These are phyloP conservation scores for Neostapfia colusana DNA, from an alignment of 176 grass and related monocot genomes.

Conservation along the genomic window DNA sequence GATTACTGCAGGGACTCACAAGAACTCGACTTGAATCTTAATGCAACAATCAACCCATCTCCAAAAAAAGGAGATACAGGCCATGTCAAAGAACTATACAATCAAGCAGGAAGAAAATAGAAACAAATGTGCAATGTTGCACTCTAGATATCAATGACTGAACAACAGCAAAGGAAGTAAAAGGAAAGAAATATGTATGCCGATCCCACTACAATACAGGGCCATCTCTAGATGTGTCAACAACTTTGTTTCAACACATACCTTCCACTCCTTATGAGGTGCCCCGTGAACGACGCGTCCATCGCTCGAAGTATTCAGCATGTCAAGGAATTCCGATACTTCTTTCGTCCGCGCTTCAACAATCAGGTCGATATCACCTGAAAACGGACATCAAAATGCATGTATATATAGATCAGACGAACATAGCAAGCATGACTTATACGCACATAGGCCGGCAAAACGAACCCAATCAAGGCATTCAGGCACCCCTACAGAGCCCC, in stretches of 20 bases:
- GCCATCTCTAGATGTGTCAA: not conserved
- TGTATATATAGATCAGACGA: conserved; percentile 24
- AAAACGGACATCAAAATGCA: conserved; percentile 8
- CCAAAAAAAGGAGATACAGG: not conserved
- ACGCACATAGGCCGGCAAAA: not conserved
- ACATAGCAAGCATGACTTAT: not conserved
- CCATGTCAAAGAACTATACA: not conserved
- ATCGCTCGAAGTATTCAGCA: conserved; percentile 76
- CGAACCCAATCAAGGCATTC: not conserved
- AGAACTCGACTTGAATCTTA: not conserved
- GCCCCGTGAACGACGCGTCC: conserved; percentile 35
- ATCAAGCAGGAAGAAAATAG: conserved; percentile 1
- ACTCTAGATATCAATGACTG: not conserved
- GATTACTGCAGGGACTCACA: not conserved
- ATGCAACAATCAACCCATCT: not conserved
- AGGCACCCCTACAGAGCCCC: not conserved
- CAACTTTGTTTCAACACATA: conserved; percentile 14
- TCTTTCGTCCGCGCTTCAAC: conserved; percentile 60
- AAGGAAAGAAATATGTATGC: not conserved
- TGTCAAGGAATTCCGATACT: conserved; percentile 78
- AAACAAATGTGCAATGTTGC: not conserved
- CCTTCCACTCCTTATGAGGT: conserved; percentile 86
- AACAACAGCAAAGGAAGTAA: not conserved
- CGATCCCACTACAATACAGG: not conserved
- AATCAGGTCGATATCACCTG: conserved; percentile 66